These are phyloP conservation scores for Allomyces macrogynus DNA, from an alignment of 192 early-diverging fungal genomes.

Conservation along the genomic window DNA sequence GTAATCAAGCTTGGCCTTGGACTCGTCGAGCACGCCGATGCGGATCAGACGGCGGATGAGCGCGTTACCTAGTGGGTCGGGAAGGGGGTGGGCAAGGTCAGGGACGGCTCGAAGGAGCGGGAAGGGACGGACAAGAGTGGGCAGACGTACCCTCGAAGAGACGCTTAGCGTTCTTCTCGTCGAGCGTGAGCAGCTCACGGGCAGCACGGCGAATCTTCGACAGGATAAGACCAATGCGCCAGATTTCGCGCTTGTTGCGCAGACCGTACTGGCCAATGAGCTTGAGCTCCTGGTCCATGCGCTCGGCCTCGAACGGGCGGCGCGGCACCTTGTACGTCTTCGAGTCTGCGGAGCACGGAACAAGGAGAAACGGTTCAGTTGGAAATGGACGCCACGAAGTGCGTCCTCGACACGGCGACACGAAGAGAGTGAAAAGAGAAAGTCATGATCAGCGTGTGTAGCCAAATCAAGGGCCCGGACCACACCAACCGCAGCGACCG, in stretches of 20 bases:
- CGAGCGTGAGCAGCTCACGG: slow-evolving; percentile 94
- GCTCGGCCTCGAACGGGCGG: slow-evolving; percentile 87
- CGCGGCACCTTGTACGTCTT: slow-evolving; percentile 90
- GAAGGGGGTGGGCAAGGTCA: too few relatives aligned
- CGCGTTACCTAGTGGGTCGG: slow-evolving; percentile 41
- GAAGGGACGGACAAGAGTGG: too few relatives aligned
- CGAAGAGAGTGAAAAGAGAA: too few relatives aligned
- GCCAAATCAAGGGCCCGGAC: too few relatives aligned
- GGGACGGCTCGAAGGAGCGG: too few relatives aligned
- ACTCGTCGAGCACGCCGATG: slow-evolving; percentile 93
- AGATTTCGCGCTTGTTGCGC: slow-evolving; percentile 98
- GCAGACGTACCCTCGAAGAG: slow-evolving; percentile 64
- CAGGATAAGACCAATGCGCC: slow-evolving; percentile 85
- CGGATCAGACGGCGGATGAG: slow-evolving; percentile 96
- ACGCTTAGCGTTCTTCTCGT: slow-evolving; percentile 89
- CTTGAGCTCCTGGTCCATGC: slow-evolving; percentile 86
- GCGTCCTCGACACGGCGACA: too few relatives aligned
- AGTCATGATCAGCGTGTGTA: too few relatives aligned
- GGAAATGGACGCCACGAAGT: too few relatives aligned
- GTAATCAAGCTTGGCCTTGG: slow-evolving; percentile 98
- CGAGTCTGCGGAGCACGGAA: slow-evolving; percentile 12
- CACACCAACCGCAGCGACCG: too few relatives aligned
- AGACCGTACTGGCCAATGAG: slow-evolving; percentile 94
- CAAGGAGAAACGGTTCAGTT: too few relatives aligned
- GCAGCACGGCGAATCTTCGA: slow-evolving; percentile 99